Base-by-base conservation (phyloP, 2,329 filamentous ascomycete species). In the Albophoma yamanashiensis region DNA sequence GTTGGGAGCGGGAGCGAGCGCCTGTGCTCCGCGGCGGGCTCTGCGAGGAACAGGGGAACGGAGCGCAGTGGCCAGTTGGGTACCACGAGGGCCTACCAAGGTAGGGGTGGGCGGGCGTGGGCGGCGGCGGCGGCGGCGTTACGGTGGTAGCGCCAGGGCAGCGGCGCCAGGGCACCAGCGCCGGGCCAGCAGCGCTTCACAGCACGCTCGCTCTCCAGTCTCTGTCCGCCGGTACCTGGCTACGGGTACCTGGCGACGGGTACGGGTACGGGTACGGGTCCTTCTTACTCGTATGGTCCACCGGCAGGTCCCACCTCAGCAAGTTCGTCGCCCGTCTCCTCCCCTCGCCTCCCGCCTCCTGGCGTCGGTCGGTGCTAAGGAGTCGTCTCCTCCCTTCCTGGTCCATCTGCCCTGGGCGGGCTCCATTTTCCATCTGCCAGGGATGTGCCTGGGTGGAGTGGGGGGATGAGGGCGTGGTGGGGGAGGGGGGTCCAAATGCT, bases 1-100 rank as follows among this genome's bases (percentile, higher is more conserved):
- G 64, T 63, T 60, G 60, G 66, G 40, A 56, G 56, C 59, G 59
- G 57, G 59, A 58, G 56, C 38, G 45, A 58, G 56, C 57, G 56
- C 56, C 59, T 56, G 59, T 43, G 59, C 59, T 57, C 55, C 34
- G 39, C 47, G 52, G 47, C 47, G 47, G 31, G 27, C 17, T 47
- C 43, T 27, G 43, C n/a, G 27, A 20, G 45, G 47, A 34, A 27
- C 38, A 43, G 42, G 40, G 42, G 56, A 34, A n/a, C 36, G n/a
- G 9, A 56, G 55, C 55, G 55, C 36, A 56, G 22, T 15, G 55
- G 39, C 11, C 38, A 25, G 40, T n/a, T 45, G 31, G 34, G 56
- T 50, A 58, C 56, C 56, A 34, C 47, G 27, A 34, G 47, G 6
- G 4, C 17, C 36, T 38, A 38, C 11, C 12, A 38, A 38, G 36